A percentile compares a stretch with the other conserved stretches of the same genome.
These are phyloP conservation scores for Poronia punctata DNA, from an alignment of 495 filamentous ascomycete species.

Conservation along the genomic window DNA sequence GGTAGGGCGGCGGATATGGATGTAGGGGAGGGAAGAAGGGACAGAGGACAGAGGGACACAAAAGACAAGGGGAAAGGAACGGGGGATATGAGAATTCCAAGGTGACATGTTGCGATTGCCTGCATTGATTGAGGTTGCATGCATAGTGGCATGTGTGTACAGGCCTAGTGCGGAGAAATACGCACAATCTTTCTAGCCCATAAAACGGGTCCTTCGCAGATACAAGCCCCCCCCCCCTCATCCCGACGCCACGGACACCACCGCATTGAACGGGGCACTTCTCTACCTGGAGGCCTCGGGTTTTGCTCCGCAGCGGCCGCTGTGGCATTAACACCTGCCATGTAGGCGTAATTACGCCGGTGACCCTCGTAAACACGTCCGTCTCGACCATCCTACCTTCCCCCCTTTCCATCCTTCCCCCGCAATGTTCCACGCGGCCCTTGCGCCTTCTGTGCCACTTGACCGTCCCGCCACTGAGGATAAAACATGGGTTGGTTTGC, in stretches of 20 bases:
- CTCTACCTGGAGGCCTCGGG: constrained; percentile 13
- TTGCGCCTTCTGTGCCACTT: too few species aligned
- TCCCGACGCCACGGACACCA: constrained; percentile 12
- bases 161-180: constrained; percentile 12
- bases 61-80: too few species aligned
- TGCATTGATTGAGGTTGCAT: constrained; percentile 9
- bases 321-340: constrained; percentile 2
- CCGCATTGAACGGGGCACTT: constrained; percentile 9
- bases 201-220: too few species aligned
- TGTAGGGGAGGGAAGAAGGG: neutral
- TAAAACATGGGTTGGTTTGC: too few species aligned
- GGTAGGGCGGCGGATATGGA: too few species aligned
- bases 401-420: too few species aligned
- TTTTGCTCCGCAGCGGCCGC: constrained; percentile 5
- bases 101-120: constrained; percentile 5
- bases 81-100: too few species aligned
- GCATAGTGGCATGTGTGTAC: constrained; percentile 11
- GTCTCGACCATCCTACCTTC: too few species aligned
- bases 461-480: too few species aligned
- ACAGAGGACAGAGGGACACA: constrained; percentile 1
- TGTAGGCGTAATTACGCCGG: constrained; percentile 2
- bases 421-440: too few species aligned
- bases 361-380: too few species aligned
- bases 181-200: neutral
- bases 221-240: too few species aligned